Percentiles rank a stretch among this genome's conserved stretches.
Evolutionary conservation across 345 rosid species (phyloP).

Genomic region (Firmiana major): DNA sequence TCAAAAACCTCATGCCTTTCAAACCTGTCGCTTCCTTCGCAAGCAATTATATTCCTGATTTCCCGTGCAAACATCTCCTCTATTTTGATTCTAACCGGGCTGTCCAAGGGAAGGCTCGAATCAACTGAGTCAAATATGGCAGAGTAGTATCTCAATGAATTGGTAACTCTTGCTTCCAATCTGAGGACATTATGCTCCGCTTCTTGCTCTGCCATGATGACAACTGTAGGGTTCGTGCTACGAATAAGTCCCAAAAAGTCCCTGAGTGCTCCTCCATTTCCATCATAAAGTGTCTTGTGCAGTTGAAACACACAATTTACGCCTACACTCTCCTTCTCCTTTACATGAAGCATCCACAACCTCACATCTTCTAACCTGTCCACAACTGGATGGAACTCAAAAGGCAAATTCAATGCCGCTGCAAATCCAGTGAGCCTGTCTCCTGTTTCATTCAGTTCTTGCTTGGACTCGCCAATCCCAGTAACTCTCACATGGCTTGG

Average conservation of each 20-base stretch:
- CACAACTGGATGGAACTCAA: slow-evolving; percentile 94
- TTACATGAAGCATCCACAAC: slow-evolving; percentile 98
- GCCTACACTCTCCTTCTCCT: slow-evolving; percentile 78
- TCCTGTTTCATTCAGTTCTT: slow-evolving; percentile 86
- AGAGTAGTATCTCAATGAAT: slow-evolving; percentile 70
- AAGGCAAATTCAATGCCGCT: slow-evolving; percentile 67
- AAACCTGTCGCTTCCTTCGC: slow-evolving; percentile 82
- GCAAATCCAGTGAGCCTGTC: slow-evolving; percentile 81
- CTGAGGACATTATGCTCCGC: slow-evolving; percentile 46
- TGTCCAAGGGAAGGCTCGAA: slow-evolving; percentile 54
- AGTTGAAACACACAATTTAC: slow-evolving; percentile 77
- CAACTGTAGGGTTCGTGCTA: slow-evolving; percentile 69
- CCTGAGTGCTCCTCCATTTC: slow-evolving; percentile 60
- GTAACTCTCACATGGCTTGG: slow-evolving; percentile 88
- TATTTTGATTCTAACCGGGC: slow-evolving; percentile 59
- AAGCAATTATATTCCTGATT: slow-evolving; percentile 74
- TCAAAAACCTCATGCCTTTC: slow-evolving; percentile 75
- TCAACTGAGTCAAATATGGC: slow-evolving; percentile 77
- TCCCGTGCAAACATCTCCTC: slow-evolving; percentile 87
- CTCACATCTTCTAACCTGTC: slow-evolving; percentile 94
- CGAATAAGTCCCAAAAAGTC: slow-evolving; percentile 74
- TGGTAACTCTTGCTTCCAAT: slow-evolving; percentile 63
- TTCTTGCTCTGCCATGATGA: slow-evolving; percentile 86
- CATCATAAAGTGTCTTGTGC: slow-evolving; percentile 80
- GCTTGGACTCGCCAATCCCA: slow-evolving; percentile 90